These are phyloP conservation scores for Cyphellophora attinorum DNA, from an alignment of 2,329 filamentous ascomycete species.

Conservation along the genomic window DNA sequence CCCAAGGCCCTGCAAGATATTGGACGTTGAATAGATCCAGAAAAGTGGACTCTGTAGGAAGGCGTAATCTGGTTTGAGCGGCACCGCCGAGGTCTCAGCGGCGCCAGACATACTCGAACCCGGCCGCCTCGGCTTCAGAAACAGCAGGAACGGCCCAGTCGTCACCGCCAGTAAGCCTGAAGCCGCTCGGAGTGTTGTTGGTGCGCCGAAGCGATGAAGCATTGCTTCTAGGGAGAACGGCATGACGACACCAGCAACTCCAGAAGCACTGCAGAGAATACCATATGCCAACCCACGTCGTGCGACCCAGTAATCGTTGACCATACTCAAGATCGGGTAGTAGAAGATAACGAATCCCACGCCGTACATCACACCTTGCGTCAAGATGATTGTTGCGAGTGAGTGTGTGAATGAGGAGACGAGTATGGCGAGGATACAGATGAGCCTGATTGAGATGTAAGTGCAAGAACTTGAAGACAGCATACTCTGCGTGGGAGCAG, in stretches of 20 bases:
- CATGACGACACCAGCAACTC: constrained; percentile 35
- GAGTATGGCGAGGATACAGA: constrained; percentile 30
- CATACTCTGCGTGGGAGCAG: too few relatives aligned
- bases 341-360: constrained; percentile 30
- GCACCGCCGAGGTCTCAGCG: constrained; percentile 5
- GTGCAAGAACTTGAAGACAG: too few relatives aligned
- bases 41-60: constrained; percentile 29
- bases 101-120: neutral
- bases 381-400: constrained; percentile 27
- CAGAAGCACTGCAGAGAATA: constrained; percentile 22
- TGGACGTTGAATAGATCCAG: constrained; percentile 37
- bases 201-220: constrained; percentile 27
- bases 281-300: constrained; percentile 25
- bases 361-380: constrained; percentile 32
- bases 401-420: constrained; percentile 25
- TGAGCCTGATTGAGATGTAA: too few relatives aligned
- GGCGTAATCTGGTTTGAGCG: constrained; percentile 19
- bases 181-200: constrained; percentile 34
- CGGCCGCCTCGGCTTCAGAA: constrained; percentile 26
- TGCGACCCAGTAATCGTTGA: constrained; percentile 31
- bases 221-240: constrained; percentile 36
- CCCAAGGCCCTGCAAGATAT: constrained; percentile 26
- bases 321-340: constrained; percentile 29
- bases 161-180: constrained; percentile 28
- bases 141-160: constrained; percentile 28